A percentile compares a stretch with the other conserved stretches of the same genome.
Evolutionary conservation across 2,329 filamentous ascomycete species (phyloP).

Genomic region (Rutstroemia sydowiana): DNA sequence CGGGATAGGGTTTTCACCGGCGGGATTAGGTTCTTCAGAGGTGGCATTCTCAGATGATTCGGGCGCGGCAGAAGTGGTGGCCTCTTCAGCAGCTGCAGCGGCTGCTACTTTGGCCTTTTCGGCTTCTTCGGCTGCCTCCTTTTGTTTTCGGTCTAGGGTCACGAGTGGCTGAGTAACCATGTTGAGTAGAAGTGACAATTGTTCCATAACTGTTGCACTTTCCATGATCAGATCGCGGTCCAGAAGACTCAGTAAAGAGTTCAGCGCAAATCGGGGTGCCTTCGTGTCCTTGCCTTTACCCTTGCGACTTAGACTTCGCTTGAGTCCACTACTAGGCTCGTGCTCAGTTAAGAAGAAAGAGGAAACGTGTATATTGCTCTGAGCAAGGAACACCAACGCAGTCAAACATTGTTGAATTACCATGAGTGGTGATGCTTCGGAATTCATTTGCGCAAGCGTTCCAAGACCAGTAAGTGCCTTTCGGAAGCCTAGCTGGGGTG

Average conservation of each 20-base stretch:
- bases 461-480: conserved; percentile 59
- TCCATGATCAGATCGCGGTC: conserved; percentile 96
- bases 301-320: conserved; percentile 70
- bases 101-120: conserved; percentile 35
- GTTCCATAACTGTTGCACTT: conserved; percentile 94
- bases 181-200: conserved; percentile 78
- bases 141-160: conserved; percentile 73
- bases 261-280: conserved; percentile 82
- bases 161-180: conserved; percentile 83
- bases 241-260: conserved; percentile 78
- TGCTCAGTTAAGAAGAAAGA: conserved; percentile 94
- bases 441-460: conserved; percentile 49
- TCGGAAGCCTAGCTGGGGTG: conserved; percentile 68
- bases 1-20: conserved; percentile 14
- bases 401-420: conserved; percentile 93
- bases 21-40: conserved; percentile 14
- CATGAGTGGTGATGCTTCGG: conserved; percentile 87
- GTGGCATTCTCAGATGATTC: not conserved
- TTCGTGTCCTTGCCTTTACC: conserved; percentile 82
- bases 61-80: conserved; percentile 12
- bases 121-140: conserved; percentile 53
- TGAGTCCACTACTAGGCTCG: conserved; percentile 70
- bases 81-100: conserved; percentile 17
- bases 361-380: conserved; percentile 78
- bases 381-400: conserved; percentile 74